These are phyloP conservation scores for Tricladium varicosporioides DNA, from an alignment of 2,329 filamentous ascomycete genomes.

Conservation along the genomic window DNA sequence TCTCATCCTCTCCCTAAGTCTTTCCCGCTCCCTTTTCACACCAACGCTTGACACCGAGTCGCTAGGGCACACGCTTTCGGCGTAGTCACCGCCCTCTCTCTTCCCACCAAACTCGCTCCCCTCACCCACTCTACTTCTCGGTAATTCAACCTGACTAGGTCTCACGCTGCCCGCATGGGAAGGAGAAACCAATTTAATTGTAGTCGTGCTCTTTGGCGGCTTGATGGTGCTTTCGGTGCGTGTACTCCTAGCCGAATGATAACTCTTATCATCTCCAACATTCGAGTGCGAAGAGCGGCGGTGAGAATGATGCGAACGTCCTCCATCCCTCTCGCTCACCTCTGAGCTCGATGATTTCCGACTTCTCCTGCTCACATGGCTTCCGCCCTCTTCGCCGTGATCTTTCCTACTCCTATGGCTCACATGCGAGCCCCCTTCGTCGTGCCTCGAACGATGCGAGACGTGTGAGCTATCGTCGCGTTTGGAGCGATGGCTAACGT, in stretches of 20 bases:
- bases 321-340: background rate
- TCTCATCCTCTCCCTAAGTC: slow-evolving; percentile 25
- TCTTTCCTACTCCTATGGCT: too few relatives aligned
- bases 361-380: too few relatives aligned
- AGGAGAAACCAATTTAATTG: background rate
- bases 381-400: too few relatives aligned
- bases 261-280: background rate
- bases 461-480: background rate
- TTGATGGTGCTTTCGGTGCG: slow-evolving; percentile 3
- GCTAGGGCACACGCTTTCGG: slow-evolving; percentile 54
- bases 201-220: background rate
- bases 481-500: background rate
- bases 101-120: too few relatives aligned
- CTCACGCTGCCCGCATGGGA: background rate
- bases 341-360: too few relatives aligned
- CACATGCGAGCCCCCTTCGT: background rate
- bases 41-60: slow-evolving; percentile 64
- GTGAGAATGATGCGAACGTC: too few relatives aligned
- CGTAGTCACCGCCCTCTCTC: slow-evolving; percentile 38
- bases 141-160: slow-evolving; percentile 24
- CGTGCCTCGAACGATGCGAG: background rate
- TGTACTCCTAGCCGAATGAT: slow-evolving; percentile 5
- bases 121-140: slow-evolving; percentile 17
- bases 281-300: background rate
- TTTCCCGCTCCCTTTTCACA: slow-evolving; percentile 29